Evolutionary conservation across 2,329 filamentous ascomycete species (phyloP).

Genomic region (Leptographium galeiforme): DNA sequence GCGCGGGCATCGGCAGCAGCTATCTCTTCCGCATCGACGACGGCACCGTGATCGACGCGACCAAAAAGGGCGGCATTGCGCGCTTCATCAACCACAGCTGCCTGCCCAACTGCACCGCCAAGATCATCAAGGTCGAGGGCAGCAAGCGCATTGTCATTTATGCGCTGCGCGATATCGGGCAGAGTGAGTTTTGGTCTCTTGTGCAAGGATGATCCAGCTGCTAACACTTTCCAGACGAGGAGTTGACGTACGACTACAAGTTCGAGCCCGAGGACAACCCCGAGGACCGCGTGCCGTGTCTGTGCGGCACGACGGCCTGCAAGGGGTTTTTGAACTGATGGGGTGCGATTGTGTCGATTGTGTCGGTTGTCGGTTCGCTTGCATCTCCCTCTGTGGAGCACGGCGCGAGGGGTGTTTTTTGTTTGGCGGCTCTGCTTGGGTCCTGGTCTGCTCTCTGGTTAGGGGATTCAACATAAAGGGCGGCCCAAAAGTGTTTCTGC

Average conservation of each 20-base stretch:
- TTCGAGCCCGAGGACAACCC: slow-evolving; percentile 96
- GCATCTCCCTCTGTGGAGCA: background rate
- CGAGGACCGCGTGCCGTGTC: slow-evolving; percentile 88
- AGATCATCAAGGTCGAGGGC: slow-evolving; percentile 97
- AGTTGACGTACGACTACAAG: slow-evolving; percentile 99
- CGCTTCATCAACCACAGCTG: slow-evolving; percentile 98
- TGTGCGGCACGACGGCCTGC: slow-evolving; percentile 90
- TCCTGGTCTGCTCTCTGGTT: too few species aligned
- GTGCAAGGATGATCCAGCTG: background rate
- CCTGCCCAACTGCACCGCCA: slow-evolving; percentile 95
- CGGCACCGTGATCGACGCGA: slow-evolving; percentile 93
- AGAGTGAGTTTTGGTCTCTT: slow-evolving; percentile 55
- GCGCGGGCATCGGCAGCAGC: slow-evolving; percentile 92
- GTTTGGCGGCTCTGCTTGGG: background rate
- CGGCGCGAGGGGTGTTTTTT: background rate
- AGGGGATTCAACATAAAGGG: too few species aligned
- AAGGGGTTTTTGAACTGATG: slow-evolving; percentile 95
- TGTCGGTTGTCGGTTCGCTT: background rate
- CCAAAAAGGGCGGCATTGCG: slow-evolving; percentile 95
- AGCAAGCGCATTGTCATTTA: slow-evolving; percentile 99
- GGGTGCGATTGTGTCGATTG: background rate
- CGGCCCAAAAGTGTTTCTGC: too few species aligned
- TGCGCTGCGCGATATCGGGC: slow-evolving; percentile 82
- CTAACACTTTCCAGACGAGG: slow-evolving; percentile 58
- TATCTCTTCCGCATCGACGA: slow-evolving; percentile 98